Evolutionary conservation across 371 early-diverging fungal genomes (phyloP).

Genomic region (Syncephalastrum contaminatum): DNA sequence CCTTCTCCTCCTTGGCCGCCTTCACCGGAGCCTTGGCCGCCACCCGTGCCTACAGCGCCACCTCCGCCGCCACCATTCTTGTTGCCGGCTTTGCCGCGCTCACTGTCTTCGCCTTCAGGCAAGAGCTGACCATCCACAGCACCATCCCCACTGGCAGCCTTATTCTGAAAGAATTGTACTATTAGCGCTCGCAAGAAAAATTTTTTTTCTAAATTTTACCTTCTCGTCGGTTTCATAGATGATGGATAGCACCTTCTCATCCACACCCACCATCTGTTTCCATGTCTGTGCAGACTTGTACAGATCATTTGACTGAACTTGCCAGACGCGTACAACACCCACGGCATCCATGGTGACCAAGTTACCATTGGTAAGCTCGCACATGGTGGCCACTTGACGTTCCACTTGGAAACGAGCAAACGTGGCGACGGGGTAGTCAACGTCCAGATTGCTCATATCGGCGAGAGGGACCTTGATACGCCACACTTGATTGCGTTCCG

Average conservation of each 20-base stretch:
- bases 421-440: slow-evolving; percentile 40
- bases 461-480: slow-evolving; percentile 63
- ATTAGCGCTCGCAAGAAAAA: neutral
- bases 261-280: slow-evolving; percentile 77
- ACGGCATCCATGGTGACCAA: slow-evolving; percentile 67
- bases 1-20: slow-evolving; percentile 31
- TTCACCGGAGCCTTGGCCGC: slow-evolving; percentile 25
- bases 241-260: slow-evolving; percentile 59
- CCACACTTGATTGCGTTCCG: slow-evolving; percentile 54
- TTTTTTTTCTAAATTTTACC: neutral
- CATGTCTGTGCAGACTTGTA: slow-evolving; percentile 66
- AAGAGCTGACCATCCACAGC: slow-evolving; percentile 36
- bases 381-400: slow-evolving; percentile 53
- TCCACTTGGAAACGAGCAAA: slow-evolving; percentile 54
- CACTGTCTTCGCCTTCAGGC: slow-evolving; percentile 36
- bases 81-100: slow-evolving; percentile 22
- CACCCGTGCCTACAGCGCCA: slow-evolving; percentile 26
- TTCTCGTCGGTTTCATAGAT: slow-evolving; percentile 62
- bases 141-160: slow-evolving; percentile 20
- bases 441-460: slow-evolving; percentile 36
- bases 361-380: slow-evolving; percentile 66
- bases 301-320: slow-evolving; percentile 56
- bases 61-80: slow-evolving; percentile 31
- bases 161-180: too few species aligned
- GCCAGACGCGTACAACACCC: slow-evolving; percentile 71